Base-by-base conservation (phyloP, 2,329 filamentous ascomycete genomes). In the Penicillium corylophilum region DNA sequence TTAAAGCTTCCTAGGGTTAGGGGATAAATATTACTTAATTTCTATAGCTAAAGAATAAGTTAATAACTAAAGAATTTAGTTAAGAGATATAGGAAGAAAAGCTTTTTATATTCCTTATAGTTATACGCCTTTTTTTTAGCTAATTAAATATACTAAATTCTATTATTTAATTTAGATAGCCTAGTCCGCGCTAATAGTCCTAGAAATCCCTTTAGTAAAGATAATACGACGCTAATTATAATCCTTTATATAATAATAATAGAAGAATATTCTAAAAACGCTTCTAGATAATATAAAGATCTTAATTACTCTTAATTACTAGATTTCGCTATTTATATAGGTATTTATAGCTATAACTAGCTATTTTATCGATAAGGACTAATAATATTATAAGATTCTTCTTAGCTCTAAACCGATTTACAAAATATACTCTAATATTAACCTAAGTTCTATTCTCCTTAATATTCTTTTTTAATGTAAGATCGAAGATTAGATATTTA, bases 61-160 rank as follows among this genome's bases (percentile, higher is more conserved):
- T 22, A 8, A 38, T 18, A 13, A 36, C 29, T 10, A 7, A 16
- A 22, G 13, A 22, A 5, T 50, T 50, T 22, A 38, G 22, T 2
- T 2, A 40, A 33, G 33, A 50, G 26, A 24, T 5, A 4, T 50
- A 10, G 48, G 42, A 44, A 40, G 38, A 51, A 28, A 46, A 36
- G 15, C 18, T 50, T 16, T 15, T 44, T 44, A 31, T 20, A 3
- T 50, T 50, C 33, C 44, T 54, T 26, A 35, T 29, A n/a, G 31
- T 45, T 9, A 36, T 13, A 13, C 29, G 35, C 12, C 35, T 54
- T 40, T 44, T 16, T 3, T 50, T 54, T 43, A 29, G 26, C 51
- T 54, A 33, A 44, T 51, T 48, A 28, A 54, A 40, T 18, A 54
- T 38, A 44, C 23, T n/a, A 29, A 41, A 33, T 54, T 54, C 12